Percentiles rank a stretch among this genome's conserved stretches.
Evolutionary conservation across 73 alveolate genomes (phyloP).

Genomic region (Uronychia binucleata): DNA sequence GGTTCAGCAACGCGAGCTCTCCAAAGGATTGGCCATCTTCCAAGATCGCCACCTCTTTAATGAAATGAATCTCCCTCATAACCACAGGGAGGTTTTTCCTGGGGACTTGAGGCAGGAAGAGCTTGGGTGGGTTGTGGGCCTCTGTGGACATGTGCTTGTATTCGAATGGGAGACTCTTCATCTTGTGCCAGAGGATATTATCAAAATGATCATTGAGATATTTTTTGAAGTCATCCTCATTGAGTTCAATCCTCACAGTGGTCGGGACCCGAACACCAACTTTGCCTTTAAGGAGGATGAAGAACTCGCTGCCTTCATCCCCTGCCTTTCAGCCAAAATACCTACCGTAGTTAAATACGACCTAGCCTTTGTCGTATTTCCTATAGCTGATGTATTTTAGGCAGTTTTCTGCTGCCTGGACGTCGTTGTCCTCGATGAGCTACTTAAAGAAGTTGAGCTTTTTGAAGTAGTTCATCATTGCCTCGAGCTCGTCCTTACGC

Average conservation of each 20-base stretch:
- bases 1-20: background rate
- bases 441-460: background rate
- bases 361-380: background rate
- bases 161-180: background rate
- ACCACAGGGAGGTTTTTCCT: background rate
- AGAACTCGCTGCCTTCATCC: background rate
- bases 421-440: background rate
- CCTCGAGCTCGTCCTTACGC: background rate
- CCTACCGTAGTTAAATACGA: background rate
- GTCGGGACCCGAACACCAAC: background rate
- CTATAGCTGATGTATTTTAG: background rate
- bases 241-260: background rate
- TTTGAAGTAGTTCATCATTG: background rate
- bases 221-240: background rate
- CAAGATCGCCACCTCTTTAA: background rate
- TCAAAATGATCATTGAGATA: background rate
- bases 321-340: background rate
- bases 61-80: background rate
- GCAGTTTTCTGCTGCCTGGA: background rate
- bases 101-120: background rate
- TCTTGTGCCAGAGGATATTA: background rate
- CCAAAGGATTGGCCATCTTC: background rate
- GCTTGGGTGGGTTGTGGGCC: background rate
- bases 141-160: background rate
- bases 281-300: background rate